Conservation (phyloP, 495 filamentous ascomycete genomes). For the Tetracladium setigerum region DNA sequence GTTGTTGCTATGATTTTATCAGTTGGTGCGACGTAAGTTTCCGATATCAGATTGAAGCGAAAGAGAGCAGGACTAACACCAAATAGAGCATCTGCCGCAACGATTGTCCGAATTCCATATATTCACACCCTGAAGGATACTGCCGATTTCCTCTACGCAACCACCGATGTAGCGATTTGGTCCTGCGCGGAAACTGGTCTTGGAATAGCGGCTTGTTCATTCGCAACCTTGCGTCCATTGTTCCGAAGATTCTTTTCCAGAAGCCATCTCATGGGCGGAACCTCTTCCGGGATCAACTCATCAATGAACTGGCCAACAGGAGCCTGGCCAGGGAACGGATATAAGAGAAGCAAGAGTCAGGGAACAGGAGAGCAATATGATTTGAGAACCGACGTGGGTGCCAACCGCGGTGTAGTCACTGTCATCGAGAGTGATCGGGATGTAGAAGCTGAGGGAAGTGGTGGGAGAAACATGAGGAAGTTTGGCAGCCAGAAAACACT, state of each 20-base stretch:
- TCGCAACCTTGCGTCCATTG: constrained; percentile 33
- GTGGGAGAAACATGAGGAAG: neutral
- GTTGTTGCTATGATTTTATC: constrained; percentile 23
- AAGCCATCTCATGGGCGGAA: constrained; percentile 5
- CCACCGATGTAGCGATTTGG: constrained; percentile 30
- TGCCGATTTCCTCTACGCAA: constrained; percentile 29
- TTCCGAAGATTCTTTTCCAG: constrained; percentile 21
- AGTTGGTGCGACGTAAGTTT: constrained; percentile 25
- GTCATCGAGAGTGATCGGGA: constrained; percentile 3
- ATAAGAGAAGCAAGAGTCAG: constrained; percentile 1
- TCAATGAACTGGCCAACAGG: constrained; percentile 2
- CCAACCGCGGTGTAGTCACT: constrained; percentile 7
- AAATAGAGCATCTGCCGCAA: constrained; percentile 28
- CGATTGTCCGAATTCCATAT: constrained; percentile 34
- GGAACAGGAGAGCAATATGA: constrained; percentile 4
- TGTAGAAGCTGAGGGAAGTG: neutral
- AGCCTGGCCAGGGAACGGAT: neutral
- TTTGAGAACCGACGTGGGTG: constrained; percentile 11
- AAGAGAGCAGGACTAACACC: constrained; percentile 29
- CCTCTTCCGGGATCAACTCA: neutral
- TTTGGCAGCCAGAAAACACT: neutral
- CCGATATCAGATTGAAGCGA: constrained; percentile 29
- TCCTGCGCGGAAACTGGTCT: constrained; percentile 31
- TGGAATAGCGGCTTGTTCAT: constrained; percentile 28
- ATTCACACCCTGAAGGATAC: constrained; percentile 19